phyloP scores from a whole-genome alignment of 2,329 filamentous ascomycete genomes.

The Colletotrichum euphorbiae region DNA sequence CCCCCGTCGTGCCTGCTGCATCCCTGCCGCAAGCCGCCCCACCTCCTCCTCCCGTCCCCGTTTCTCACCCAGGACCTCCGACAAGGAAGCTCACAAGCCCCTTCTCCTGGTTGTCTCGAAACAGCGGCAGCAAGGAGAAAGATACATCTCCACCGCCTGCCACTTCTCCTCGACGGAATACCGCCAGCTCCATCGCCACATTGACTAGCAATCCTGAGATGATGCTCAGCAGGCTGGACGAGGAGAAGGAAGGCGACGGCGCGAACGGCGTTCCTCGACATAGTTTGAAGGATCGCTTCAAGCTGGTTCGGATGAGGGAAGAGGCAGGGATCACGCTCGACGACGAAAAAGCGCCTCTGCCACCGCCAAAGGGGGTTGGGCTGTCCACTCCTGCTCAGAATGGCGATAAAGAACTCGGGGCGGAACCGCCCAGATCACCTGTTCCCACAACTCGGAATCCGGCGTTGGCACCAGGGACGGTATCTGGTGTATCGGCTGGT shows the following conservation, averaged over 20 bases:
- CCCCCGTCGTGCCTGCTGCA: constrained; percentile 50
- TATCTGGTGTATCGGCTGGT: constrained; percentile 81
- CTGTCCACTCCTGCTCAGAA: constrained; percentile 42
- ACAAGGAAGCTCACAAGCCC: constrained; percentile 84
- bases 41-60: constrained; percentile 43
- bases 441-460: constrained; percentile 75
- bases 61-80: constrained; percentile 52
- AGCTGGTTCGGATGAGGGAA: constrained; percentile 79
- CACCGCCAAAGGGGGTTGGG: constrained; percentile 40
- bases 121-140: constrained; percentile 68
- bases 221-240: constrained; percentile 80
- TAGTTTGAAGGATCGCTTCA: constrained; percentile 83
- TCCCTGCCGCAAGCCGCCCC: constrained; percentile 48
- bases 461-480: constrained; percentile 84
- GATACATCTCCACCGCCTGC: constrained; percentile 64
- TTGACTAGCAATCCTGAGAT: constrained; percentile 84
- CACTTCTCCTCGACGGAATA: constrained; percentile 71
- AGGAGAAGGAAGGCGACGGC: constrained; percentile 68
- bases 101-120: constrained; percentile 87
- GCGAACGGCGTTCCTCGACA: constrained; percentile 63
- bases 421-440: constrained; percentile 47
- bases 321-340: constrained; percentile 71
- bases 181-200: constrained; percentile 82
- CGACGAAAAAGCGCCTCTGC: constrained; percentile 56
- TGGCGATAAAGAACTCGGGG: constrained; percentile 37